phyloP scores from a whole-genome alignment of 2,329 filamentous ascomycete genomes.

The Claviceps cyperi region DNA sequence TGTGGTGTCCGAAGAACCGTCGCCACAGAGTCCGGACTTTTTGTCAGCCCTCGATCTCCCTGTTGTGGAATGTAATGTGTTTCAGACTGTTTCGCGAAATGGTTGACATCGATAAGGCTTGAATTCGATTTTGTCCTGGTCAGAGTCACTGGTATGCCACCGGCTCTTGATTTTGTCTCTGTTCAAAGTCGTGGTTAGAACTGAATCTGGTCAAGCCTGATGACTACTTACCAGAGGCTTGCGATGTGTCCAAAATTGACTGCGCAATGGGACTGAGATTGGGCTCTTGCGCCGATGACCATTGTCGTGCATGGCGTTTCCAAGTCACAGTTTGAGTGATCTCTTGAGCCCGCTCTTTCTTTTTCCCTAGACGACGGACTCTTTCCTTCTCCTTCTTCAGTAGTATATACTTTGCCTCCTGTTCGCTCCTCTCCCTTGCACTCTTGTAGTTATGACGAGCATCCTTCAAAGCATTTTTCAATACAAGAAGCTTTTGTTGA shows the following conservation, averaged over 20 bases:
- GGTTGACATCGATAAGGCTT: conserved; percentile 1
- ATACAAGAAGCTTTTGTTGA: conserved; percentile 17
- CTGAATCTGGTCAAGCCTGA: background rate
- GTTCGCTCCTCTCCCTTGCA: conserved; percentile 31
- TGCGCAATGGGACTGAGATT: conserved; percentile 34
- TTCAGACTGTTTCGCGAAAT: background rate
- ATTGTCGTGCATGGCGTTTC: conserved; percentile 30
- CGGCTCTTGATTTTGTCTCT: conserved; percentile 1
- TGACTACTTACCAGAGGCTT: conserved; percentile 12
- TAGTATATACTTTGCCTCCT: conserved; percentile 22
- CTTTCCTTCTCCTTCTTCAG: conserved; percentile 20
- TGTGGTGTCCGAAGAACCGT: conserved; percentile 25
- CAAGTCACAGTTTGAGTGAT: conserved; percentile 24
- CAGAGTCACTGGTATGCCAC: background rate
- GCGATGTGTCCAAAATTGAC: conserved; percentile 18
- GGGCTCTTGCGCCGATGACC: conserved; percentile 37
- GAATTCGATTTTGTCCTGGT: background rate
- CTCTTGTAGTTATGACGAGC: conserved; percentile 22
- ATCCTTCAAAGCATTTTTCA: conserved; percentile 20
- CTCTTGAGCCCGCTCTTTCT: conserved; percentile 23
- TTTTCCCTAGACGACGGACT: conserved; percentile 27
- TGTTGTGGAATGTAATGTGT: background rate
- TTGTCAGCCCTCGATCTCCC: background rate
- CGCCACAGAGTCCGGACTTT: conserved; percentile 16
- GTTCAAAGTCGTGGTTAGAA: background rate